Percentiles rank a stretch among this genome's conserved stretches.
These are phyloP conservation scores for Acacia melanoxylon DNA, from an alignment of 306 rosid genomes.

Conservation along the genomic window DNA sequence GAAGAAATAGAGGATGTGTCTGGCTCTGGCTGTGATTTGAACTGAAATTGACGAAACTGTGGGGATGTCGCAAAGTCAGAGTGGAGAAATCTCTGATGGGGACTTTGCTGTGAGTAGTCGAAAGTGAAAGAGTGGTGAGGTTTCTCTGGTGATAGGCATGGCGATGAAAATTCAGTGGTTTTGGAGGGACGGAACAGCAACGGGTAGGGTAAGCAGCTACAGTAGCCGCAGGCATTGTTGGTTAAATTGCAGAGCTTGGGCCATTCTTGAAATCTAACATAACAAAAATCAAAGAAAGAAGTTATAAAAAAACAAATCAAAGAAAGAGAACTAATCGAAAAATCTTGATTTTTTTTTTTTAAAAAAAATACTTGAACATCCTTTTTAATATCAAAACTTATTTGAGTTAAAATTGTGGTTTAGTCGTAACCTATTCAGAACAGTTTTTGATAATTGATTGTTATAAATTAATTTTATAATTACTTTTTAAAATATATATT, in stretches of 20 bases:
- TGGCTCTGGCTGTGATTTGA: conserved; percentile 37
- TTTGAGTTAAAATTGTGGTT: too few species aligned
- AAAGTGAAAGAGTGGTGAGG: conserved; percentile 40
- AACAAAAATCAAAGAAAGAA: too few species aligned
- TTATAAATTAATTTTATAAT: too few species aligned
- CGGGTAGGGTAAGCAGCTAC: conserved; percentile 47
- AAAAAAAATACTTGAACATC: too few species aligned
- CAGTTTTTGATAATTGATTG: too few species aligned
- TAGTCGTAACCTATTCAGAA: too few species aligned
- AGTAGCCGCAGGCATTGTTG: conserved; percentile 55
- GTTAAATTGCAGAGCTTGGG: neutral
- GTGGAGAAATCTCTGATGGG: conserved; percentile 32
- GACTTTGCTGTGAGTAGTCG: conserved; percentile 39
- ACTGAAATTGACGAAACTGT: conserved; percentile 45
- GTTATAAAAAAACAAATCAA: too few species aligned
- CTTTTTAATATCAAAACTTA: too few species aligned
- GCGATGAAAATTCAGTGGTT: conserved; percentile 35
- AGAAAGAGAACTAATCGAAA: too few species aligned
- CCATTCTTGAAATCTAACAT: too few species aligned
- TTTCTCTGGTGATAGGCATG: conserved; percentile 40
- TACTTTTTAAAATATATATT: too few species aligned
- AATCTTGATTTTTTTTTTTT: too few species aligned
- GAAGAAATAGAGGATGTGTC: conserved; percentile 38
- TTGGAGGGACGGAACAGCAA: conserved; percentile 49
- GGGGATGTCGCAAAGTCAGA: conserved; percentile 40